Evolutionary conservation across 495 filamentous ascomycete genomes (phyloP).

Genomic region (Penicillium silybi): DNA sequence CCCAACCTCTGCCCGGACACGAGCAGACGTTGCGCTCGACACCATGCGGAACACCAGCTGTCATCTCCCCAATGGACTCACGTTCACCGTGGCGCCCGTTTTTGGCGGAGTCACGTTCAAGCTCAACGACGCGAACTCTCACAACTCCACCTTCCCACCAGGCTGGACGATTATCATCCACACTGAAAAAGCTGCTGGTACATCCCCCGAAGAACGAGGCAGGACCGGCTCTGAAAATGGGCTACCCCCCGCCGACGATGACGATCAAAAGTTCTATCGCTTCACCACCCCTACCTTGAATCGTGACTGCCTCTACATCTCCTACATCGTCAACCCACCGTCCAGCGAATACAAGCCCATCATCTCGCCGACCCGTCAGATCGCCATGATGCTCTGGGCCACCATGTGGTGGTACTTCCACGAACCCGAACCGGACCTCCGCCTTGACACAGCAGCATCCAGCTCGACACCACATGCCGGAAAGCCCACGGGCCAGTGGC

Average conservation of each 20-base stretch:
- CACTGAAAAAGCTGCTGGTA: constrained; percentile 55
- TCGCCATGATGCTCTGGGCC: constrained; percentile 95
- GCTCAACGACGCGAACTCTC: constrained; percentile 63
- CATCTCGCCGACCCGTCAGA: constrained; percentile 74
- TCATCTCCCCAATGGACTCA: constrained; percentile 83
- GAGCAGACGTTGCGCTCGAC: not conserved
- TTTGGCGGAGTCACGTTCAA: constrained; percentile 90
- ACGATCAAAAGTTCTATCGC: constrained; percentile 34
- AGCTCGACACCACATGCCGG: constrained; percentile 61
- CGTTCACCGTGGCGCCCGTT: constrained; percentile 71
- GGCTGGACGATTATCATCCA: constrained; percentile 87
- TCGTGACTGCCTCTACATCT: constrained; percentile 82
- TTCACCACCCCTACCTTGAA: constrained; percentile 70
- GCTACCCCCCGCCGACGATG: constrained; percentile 10
- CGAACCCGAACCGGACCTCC: constrained; percentile 45
- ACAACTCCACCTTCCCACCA: constrained; percentile 68
- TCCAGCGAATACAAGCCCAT: constrained; percentile 73
- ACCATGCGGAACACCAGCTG: constrained; percentile 34
- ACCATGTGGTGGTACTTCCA: constrained; percentile 98
- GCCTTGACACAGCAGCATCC: constrained; percentile 58
- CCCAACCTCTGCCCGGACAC: not conserved
- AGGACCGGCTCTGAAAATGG: constrained; percentile 4
- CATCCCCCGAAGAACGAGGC: constrained; percentile 17
- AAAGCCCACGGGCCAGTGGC: constrained; percentile 81
- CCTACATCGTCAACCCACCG: constrained; percentile 80